Evolutionary conservation across 2,329 filamentous ascomycete genomes (phyloP).

Genomic region (Calonectria pseudoturangicola): DNA sequence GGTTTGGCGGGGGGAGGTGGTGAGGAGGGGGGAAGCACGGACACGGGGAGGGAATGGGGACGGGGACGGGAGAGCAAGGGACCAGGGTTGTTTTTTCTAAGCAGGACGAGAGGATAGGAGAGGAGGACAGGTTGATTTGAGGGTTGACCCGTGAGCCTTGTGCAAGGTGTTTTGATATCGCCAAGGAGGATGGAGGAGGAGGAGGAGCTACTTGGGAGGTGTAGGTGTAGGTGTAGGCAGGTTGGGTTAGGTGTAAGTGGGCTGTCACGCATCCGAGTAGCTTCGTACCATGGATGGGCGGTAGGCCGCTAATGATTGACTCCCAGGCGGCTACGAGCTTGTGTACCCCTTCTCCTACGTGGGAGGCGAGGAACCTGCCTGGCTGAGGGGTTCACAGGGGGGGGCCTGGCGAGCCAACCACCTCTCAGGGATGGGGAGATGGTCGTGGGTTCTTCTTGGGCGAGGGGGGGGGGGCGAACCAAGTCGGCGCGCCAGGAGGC

Average conservation of each 20-base stretch:
- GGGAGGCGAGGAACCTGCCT: slow-evolving; percentile 25
- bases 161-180: slow-evolving; percentile 11
- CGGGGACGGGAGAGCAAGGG: slow-evolving; percentile 26
- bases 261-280: slow-evolving; percentile 7
- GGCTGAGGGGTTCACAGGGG: slow-evolving; percentile 28
- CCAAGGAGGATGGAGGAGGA: background rate
- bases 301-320: slow-evolving; percentile 22
- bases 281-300: slow-evolving; percentile 19
- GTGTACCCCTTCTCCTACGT: slow-evolving; percentile 20
- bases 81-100: background rate
- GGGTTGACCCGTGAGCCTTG: background rate
- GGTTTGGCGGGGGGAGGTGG: slow-evolving; percentile 9
- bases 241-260: slow-evolving; percentile 9
- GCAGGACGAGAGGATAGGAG: background rate
- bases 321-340: slow-evolving; percentile 24
- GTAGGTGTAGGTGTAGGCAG: no score
- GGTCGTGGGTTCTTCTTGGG: background rate
- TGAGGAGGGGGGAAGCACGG: slow-evolving; percentile 24
- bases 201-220: background rate
- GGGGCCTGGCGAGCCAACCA: slow-evolving; percentile 19
- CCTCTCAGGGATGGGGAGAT: slow-evolving; percentile 20
- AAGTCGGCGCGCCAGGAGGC: slow-evolving; percentile 20
- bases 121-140: background rate
- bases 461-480: slow-evolving; percentile 15
- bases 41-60: slow-evolving; percentile 26